Evolutionary conservation across 2,329 filamentous ascomycete species (phyloP), one percentile per base, ranked within the genome.

Genomic region (Alternaria ethzedia): DNA sequence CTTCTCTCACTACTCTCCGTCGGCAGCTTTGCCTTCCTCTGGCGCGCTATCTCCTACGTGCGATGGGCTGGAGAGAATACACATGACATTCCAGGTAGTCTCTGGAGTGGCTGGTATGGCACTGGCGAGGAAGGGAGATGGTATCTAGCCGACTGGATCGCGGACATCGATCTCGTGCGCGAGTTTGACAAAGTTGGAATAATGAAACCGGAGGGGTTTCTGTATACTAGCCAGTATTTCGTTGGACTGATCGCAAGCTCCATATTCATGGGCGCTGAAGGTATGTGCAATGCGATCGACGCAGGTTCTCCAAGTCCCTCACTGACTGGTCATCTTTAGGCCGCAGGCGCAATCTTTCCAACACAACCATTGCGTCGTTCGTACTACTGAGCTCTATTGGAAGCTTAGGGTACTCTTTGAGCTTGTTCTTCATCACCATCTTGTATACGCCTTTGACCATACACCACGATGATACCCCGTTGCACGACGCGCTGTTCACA

Each of bases 201-300:
- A 7, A 85, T 86, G 70, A 86, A 83, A 54, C 81, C 84, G 4
- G 83, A 85, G 52, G 84, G 87, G 15, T 85, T 88, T 71, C 88
- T 88, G 84, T 90, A 88, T 86, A 87, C 85, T 7, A 86, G 87
- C 64, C 88, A 90, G 77, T 81, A 87, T 46, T 86, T 88, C 61
- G 79, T 87, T 12, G 85, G 83, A 26, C 81, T 84, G 12, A 79
- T 86, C 28, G 83, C 86, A 2, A 89, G 86, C 82, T 86, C 84
- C 57, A 78, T 87, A 47, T 85, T 89, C 63, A 79, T 90, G 28
- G 85, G 87, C 3, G 81, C 88, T 43, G 86, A 89, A 76, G 88
- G 88, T 69, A 67, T 55, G 65, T 41, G 12, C 8, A 20, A 25
- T 8, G 21, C 23, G 2, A 44, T 36, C 21, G 43, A 25, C 13